Percentiles rank a stretch among this genome's conserved stretches.
Conservation (phyloP, 2,329 filamentous ascomycete species). For the Lasiodiplodia sp. region DNA sequence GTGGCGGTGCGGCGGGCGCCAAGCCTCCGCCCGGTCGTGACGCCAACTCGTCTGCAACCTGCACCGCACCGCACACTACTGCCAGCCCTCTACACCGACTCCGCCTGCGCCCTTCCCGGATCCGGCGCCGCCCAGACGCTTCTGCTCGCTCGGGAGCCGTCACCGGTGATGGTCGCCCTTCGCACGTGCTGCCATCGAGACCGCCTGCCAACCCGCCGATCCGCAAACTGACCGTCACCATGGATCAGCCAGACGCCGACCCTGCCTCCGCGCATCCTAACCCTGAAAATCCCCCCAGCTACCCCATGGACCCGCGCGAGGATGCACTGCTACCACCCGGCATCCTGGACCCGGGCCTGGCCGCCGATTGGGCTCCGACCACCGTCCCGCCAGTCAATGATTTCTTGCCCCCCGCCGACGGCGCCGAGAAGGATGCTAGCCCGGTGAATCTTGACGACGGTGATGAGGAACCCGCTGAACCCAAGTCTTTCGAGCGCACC, state of each 20-base stretch:
- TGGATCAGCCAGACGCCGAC: conserved; percentile 26
- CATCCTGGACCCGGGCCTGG: conserved; percentile 23
- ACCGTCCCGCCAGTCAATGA: conserved; percentile 26
- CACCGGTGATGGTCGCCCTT: conserved; percentile 12
- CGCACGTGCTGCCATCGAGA: conserved; percentile 17
- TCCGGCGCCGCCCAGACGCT: not conserved
- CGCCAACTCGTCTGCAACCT: not conserved
- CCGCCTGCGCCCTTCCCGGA: not conserved
- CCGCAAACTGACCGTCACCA: conserved; percentile 5
- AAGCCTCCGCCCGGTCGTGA: not conserved
- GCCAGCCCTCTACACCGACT: not conserved
- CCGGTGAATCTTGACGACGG: conserved; percentile 47
- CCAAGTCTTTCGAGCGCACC: conserved; percentile 48
- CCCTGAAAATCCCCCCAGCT: conserved; percentile 8
- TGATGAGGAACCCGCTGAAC: conserved; percentile 50
- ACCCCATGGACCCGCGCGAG: conserved; percentile 17
- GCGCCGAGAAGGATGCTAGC: conserved; percentile 20
- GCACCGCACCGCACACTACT: no score
- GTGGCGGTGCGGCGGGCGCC: not conserved
- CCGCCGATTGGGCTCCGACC: conserved; percentile 19
- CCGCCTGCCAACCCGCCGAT: not conserved
- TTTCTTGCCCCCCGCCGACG: conserved; percentile 14
- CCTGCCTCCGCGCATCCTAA: conserved; percentile 1
- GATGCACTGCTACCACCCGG: conserved; percentile 18
- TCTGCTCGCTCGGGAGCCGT: not conserved